Evolutionary conservation across 352 stramenopile species (phyloP), one percentile per base, ranked within the genome.

Genomic region (Globisporangium nagaii): DNA sequence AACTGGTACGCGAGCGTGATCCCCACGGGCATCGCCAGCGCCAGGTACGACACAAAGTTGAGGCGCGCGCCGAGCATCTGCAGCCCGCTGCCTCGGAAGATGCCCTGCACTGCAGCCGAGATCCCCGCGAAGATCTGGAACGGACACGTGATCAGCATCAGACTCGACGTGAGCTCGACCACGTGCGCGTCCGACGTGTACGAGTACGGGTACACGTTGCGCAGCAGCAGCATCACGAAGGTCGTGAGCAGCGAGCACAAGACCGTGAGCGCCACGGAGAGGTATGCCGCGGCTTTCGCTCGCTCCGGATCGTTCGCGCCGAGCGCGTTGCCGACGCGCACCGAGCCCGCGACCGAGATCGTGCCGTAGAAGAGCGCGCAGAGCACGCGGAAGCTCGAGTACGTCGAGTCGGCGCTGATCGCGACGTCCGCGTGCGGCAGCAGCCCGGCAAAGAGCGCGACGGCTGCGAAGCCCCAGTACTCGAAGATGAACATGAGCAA

Each of bases 401-500:
- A 88, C 15, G 82, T 82, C 31, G 82, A 84, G 63, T 95, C 87
- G 41, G 83, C 84, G 49, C 88, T 92, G 40, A 96, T 95, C 7
- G 73, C 79, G 4, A 92, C 75, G 17, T 86, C 79, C 2, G 86
- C 73, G 43, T 85, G 62, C 39, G 82, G 83, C n/a, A 95, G 64
- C 51, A 89, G 71, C 13, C 85, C 82, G 2, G 84, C 84, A 13
- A 84, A 63, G 1, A 96, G 63, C n/a, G 79, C 72, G 37, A 93
- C 71, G 0, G 67, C 66, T 10, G 88, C 84, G 44, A 90, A 96
- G 19, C 81, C 82, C 75, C 78, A 91, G 49, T 85, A 92, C 63
- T 96, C 84, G 56, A 90, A 95, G 59, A 93, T 79, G 30, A 93
- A 74, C 78, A 95, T 92, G 34, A 85, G 64, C 60, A 94, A 73